A percentile compares a stretch with the other conserved stretches of the same genome.
phyloP scores from a whole-genome alignment of 176 grass and related monocot genomes.

The Microstegium vimineum region DNA sequence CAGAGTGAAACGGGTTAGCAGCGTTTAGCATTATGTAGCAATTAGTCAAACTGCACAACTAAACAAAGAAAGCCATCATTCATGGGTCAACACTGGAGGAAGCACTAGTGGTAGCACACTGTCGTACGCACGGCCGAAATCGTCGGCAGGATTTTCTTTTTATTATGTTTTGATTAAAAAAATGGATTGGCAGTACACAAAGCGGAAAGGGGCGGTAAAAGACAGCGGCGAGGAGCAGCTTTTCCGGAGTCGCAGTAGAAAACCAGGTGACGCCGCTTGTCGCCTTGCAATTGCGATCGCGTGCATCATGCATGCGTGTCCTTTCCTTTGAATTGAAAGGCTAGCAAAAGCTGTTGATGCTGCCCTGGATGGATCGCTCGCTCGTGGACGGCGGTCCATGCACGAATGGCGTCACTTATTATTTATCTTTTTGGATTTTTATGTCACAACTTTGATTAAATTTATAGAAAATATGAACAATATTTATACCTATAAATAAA shows the following conservation, averaged over 20 bases:
- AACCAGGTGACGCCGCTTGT: constrained; percentile 12
- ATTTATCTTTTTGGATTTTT: no score
- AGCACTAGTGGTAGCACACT: neutral
- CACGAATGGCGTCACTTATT: no score
- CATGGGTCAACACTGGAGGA: neutral
- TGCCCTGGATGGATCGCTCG: neutral
- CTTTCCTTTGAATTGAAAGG: neutral
- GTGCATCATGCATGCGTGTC: neutral
- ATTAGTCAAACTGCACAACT: neutral
- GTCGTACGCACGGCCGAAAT: neutral
- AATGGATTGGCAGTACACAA: neutral
- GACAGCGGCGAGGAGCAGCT: neutral
- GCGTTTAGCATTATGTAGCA: neutral
- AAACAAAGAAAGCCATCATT: neutral
- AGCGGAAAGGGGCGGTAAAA: neutral
- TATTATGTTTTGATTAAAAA: neutral
- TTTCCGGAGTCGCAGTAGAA: neutral
- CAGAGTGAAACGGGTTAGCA: neutral
- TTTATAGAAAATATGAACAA: no score
- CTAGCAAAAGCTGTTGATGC: neutral
- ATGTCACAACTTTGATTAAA: no score
- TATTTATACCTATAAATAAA: no score
- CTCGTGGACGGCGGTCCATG: neutral
- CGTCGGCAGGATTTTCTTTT: neutral
- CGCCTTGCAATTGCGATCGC: neutral